A percentile compares a stretch with the other conserved stretches of the same genome.
phyloP scores from a whole-genome alignment of 305 asterid species.

The Fraxinus albicans region DNA sequence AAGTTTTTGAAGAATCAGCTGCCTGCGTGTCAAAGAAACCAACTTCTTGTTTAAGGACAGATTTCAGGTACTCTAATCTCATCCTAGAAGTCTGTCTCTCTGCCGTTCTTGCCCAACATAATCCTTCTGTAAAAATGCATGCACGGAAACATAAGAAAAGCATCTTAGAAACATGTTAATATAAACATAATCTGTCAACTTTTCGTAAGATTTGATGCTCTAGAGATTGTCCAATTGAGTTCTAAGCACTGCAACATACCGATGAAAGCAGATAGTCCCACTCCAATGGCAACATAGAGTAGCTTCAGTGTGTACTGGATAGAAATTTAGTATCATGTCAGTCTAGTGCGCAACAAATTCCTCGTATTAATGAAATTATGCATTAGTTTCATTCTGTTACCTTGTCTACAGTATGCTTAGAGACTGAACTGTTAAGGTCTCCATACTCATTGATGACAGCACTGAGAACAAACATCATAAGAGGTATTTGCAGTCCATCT shows the following conservation, averaged over 20 bases:
- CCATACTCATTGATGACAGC: conserved; percentile 69
- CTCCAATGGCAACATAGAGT: conserved; percentile 77
- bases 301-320: conserved; percentile 68
- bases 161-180: conserved; percentile 7
- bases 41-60: conserved; percentile 79
- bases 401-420: conserved; percentile 48
- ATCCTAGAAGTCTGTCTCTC: conserved; percentile 81
- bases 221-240: not conserved
- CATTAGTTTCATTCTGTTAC: conserved; percentile 31
- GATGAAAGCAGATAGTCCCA: conserved; percentile 73
- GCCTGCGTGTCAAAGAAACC: conserved; percentile 81
- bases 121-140: conserved; percentile 52
- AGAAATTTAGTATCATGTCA: not conserved
- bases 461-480: conserved; percentile 77
- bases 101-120: conserved; percentile 94
- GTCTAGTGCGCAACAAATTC: not conserved
- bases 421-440: conserved; percentile 26
- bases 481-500: conserved; percentile 84
- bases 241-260: conserved; percentile 41
- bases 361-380: not conserved
- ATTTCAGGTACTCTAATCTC: conserved; percentile 80
- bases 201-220: not conserved
- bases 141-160: not conserved
- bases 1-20: conserved; percentile 68
- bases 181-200: not conserved